Conservation (phyloP, 345 rosid species). For the Gossypium arboreum region DNA sequence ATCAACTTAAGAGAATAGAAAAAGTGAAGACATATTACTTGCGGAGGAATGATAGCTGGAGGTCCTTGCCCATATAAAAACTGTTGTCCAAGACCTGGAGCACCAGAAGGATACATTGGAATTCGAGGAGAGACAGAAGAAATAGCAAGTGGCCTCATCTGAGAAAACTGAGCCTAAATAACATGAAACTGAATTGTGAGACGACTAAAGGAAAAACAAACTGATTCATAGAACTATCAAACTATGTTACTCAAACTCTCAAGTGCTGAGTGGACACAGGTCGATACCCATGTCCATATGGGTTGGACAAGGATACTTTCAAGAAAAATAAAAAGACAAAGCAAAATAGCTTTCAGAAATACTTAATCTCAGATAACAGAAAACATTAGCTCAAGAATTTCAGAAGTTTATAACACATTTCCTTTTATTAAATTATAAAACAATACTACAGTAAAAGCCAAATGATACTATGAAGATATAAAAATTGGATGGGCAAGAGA, state of each 20-base stretch:
- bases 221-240: not conserved
- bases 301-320: not conserved
- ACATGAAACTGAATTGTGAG: not conserved
- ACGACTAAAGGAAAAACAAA: not conserved
- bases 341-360: not conserved
- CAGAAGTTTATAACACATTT: not conserved
- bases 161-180: constrained; percentile 68
- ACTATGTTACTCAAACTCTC: too few relatives aligned
- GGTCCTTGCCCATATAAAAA: constrained; percentile 73
- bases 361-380: not conserved
- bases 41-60: constrained; percentile 65
- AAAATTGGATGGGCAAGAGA: not conserved
- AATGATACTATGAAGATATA: too few relatives aligned
- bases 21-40: constrained; percentile 24
- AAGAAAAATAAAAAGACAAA: not conserved
- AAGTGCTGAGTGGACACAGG: not conserved
- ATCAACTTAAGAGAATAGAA: not conserved
- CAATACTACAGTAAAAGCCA: not conserved
- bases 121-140: constrained; percentile 56
- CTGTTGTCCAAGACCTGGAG: constrained; percentile 69
- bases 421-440: not conserved
- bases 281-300: not conserved
- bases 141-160: constrained; percentile 62
- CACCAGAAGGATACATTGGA: constrained; percentile 70
- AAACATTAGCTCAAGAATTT: not conserved